phyloP scores from a whole-genome alignment of 2,329 filamentous ascomycete species.

The Epichloe glyceriae region DNA sequence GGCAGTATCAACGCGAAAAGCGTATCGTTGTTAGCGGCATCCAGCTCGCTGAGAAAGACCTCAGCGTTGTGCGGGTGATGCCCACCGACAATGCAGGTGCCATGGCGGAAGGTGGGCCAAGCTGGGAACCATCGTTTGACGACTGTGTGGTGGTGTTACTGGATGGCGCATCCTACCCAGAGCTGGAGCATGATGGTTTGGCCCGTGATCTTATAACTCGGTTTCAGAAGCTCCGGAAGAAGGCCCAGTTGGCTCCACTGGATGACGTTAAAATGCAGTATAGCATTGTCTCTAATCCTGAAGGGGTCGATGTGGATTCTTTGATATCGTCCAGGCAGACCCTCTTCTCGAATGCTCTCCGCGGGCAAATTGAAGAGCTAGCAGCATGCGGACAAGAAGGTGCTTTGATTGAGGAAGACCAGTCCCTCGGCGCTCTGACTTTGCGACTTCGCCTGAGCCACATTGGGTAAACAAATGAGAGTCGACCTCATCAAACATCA shows the following conservation, averaged over 20 bases:
- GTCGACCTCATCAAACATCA: no score
- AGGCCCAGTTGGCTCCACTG: conserved; percentile 12
- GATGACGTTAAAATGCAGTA: conserved; percentile 1
- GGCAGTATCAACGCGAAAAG: conserved; percentile 54
- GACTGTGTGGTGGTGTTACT: conserved; percentile 60
- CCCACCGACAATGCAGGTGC: neutral
- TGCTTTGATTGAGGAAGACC: neutral
- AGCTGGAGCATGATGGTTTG: conserved; percentile 69
- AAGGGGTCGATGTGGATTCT: neutral
- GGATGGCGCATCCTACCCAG: conserved; percentile 60
- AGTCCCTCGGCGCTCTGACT: no score
- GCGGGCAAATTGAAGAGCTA: neutral
- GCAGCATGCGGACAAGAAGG: no score
- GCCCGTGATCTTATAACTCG: neutral
- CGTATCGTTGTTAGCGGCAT: conserved; percentile 34
- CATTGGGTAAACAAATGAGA: no score
- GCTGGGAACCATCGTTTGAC: conserved; percentile 14
- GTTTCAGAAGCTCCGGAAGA: neutral
- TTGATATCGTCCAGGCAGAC: neutral
- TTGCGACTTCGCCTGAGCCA: no score
- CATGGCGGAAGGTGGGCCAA: neutral
- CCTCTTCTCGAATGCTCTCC: neutral
- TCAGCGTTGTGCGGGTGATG: conserved; percentile 26
- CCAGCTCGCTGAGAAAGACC: conserved; percentile 47
- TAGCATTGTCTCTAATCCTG: neutral